Evolutionary conservation across 1,284 basidiomycete species (phyloP).

Genomic region (Fomitiporia mediterranea): DNA sequence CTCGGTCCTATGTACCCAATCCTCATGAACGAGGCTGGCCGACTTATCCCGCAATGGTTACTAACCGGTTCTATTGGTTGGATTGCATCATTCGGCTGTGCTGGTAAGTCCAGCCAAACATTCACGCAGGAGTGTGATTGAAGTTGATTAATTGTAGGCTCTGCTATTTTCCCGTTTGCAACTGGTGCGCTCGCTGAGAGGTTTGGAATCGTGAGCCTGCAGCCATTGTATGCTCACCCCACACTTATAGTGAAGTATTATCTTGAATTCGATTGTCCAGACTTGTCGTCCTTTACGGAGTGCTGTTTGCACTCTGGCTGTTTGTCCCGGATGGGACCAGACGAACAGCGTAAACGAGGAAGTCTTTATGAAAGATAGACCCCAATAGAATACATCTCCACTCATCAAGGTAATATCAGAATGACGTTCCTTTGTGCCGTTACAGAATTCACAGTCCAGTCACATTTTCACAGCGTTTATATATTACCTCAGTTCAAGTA

Average conservation of each 20-base stretch:
- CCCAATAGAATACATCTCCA: neutral
- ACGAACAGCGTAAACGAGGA: too few relatives aligned
- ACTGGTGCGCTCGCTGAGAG: constrained; percentile 22
- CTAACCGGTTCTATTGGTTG: constrained; percentile 53
- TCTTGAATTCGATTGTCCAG: neutral
- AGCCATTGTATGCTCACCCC: constrained; percentile 13
- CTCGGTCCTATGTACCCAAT: constrained; percentile 55
- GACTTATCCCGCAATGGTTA: constrained; percentile 46
- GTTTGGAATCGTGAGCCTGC: constrained; percentile 17
- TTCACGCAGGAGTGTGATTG: neutral
- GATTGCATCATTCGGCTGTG: constrained; percentile 33
- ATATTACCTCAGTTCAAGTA: too few relatives aligned
- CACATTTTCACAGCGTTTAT: too few relatives aligned
- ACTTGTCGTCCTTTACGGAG: constrained; percentile 4
- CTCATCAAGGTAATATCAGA: too few relatives aligned
- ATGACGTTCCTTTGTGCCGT: neutral
- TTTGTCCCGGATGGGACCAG: constrained; percentile 3
- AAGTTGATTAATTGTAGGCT: constrained; percentile 24
- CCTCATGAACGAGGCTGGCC: constrained; percentile 43
- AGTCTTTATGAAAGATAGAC: neutral
- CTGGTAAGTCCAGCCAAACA: constrained; percentile 27
- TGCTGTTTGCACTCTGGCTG: constrained; percentile 10
- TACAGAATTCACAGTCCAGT: too few relatives aligned
- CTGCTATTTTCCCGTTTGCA: constrained; percentile 27
- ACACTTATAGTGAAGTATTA: neutral